phyloP scores from a whole-genome alignment of 2,329 filamentous ascomycete species.

The Ramichloridium luteum region DNA sequence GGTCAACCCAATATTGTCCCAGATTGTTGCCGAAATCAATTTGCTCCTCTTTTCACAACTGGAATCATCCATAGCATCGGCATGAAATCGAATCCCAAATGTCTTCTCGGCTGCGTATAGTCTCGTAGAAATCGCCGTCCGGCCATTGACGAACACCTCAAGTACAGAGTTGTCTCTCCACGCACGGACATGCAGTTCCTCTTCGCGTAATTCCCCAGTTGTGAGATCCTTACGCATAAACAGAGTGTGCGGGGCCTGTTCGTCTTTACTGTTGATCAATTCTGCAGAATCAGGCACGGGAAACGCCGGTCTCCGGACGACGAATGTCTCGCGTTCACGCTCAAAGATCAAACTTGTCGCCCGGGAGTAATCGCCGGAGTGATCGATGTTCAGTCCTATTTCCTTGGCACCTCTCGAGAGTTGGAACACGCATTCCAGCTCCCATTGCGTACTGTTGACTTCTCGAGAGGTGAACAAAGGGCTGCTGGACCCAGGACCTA shows the following conservation, averaged over 20 bases:
- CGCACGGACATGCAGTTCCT: conserved; percentile 30
- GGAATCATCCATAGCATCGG: conserved; percentile 10
- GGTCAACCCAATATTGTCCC: conserved; percentile 13
- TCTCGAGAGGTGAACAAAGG: conserved; percentile 6
- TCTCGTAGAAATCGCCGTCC: conserved; percentile 30
- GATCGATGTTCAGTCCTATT: conserved; percentile 15
- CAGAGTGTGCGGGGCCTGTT: conserved; percentile 34
- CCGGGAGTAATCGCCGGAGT: conserved; percentile 14
- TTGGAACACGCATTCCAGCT: conserved; percentile 14
- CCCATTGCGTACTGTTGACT: conserved; percentile 12
- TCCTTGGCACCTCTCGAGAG: conserved; percentile 12
- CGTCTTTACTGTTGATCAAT: conserved; percentile 19
- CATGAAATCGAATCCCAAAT: conserved; percentile 16
- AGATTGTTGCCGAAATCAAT: conserved; percentile 12
- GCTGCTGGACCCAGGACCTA: conserved; percentile 2
- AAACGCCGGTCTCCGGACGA: conserved; percentile 28
- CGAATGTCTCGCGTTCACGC: conserved; percentile 29
- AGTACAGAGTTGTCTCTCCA: conserved; percentile 34
- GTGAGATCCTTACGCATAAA: conserved; percentile 24
- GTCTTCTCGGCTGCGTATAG: conserved; percentile 17
- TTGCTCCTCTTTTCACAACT: conserved; percentile 7
- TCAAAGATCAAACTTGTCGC: conserved; percentile 31
- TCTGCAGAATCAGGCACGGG: conserved; percentile 21
- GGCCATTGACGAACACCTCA: conserved; percentile 36
- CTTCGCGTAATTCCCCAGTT: conserved; percentile 5